Evolutionary conservation across 1,139 yeast genomes (phyloP).

Genomic region (Eremothecium gossypii): DNA sequence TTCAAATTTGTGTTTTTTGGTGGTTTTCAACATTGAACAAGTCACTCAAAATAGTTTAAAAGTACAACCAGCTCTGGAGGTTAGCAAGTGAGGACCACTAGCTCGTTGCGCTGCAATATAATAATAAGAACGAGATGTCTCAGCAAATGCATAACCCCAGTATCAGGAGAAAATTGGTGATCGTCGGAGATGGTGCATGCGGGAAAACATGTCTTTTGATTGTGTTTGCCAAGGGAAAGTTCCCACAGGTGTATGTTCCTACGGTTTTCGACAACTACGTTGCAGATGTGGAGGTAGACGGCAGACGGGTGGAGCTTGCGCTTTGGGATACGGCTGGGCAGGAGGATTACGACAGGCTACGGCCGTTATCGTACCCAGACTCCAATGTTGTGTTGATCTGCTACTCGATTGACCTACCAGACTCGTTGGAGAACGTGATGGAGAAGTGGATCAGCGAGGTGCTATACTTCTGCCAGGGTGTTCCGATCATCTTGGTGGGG

Average conservation of each 20-base stretch:
- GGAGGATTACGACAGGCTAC: constrained; percentile 88
- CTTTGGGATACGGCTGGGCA: constrained; percentile 98
- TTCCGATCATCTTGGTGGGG: constrained; percentile 87
- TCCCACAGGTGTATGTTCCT: constrained; percentile 92
- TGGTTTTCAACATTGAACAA: constrained; percentile 2
- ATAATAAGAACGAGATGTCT: constrained; percentile 18
- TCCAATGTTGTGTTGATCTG: constrained; percentile 85
- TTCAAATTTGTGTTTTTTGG: constrained; percentile 4
- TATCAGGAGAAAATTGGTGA: constrained; percentile 55
- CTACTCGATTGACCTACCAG: constrained; percentile 85
- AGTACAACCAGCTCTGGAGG: not conserved
- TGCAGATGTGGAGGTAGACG: constrained; percentile 87
- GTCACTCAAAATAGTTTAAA: constrained; percentile 1
- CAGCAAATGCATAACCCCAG: constrained; percentile 26
- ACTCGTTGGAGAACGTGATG: constrained; percentile 82
- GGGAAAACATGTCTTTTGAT: constrained; percentile 75
- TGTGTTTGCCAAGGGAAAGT: constrained; percentile 86
- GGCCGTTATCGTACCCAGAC: constrained; percentile 89
- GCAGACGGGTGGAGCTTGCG: constrained; percentile 86
- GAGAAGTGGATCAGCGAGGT: constrained; percentile 94
- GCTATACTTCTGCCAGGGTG: constrained; percentile 87
- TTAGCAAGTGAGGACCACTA: not conserved
- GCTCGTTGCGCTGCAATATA: constrained; percentile 1
- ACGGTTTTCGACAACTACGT: constrained; percentile 92
- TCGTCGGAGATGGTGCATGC: constrained; percentile 80